Evolutionary conservation across 2,329 filamentous ascomycete species (phyloP), one percentile per base, ranked within the genome.

Genomic region (Neonectria hederae): DNA sequence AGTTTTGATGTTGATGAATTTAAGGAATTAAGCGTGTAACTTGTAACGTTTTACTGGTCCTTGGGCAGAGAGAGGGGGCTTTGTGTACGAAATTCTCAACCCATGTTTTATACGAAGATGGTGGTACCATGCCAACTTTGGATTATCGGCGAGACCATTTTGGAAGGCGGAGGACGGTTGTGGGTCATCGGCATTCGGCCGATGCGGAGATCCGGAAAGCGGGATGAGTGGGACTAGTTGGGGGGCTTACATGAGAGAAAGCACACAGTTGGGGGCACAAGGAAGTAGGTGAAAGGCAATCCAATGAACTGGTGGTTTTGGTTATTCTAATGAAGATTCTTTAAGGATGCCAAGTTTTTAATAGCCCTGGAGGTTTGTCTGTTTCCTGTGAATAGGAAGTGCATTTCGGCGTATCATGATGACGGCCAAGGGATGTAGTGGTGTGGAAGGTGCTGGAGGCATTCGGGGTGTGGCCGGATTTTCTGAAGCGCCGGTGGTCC

Each of bases 71-170:
- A 14, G n/a, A 14, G 9, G 7, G 22, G 17, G 10, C 22, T n/a
- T 5, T 28, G 17, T 10, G 24, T 24, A 14, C 22, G 7, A 8
- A 3, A n/a, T 28, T n/a, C 14, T 48, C 7, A 10, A n/a, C 7
- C 22, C 7, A 24, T n/a, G 45, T 48, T n/a, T 26, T 28, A 48
- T 17, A 52, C 4, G 10, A 30, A 52, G 1, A 32, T 28, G n/a
- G 35, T 38, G 35, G 35, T 38, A 38, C 35, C 14, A 38, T 38
- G 14, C 35, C 14, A 38, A n/a, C 49, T 13, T 35, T 40, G 17
- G 35, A 28, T 49, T 56, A 6, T 54, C 59, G 59, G 73, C 71
- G 65, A 73, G 70, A 71, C 63, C 38, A 24, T 66, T 70, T 62
- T 60, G 66, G 70, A 61, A 70, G 64, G 57, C 24, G 13, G 38